Base-by-base conservation (phyloP, 140 eudicot species). In the Stevia rebaudiana region DNA sequence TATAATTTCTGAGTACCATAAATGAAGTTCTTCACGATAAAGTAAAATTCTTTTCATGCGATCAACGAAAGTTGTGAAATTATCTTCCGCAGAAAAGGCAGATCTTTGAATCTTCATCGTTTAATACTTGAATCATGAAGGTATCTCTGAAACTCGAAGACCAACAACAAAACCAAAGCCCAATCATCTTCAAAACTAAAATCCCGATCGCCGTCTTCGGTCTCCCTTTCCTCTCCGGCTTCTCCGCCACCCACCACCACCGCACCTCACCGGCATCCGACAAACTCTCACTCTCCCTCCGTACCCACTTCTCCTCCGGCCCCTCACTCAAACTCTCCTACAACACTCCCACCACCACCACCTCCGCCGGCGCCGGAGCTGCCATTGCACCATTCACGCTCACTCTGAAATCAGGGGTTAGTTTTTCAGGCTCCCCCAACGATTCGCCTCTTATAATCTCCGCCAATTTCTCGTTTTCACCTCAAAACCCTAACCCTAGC, bases 301-400 rank as follows among this genome's bases (percentile, higher is more conserved):
- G 92, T 41, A 83, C 95, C 70, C 82, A 86, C 63, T 86, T 83
- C 52, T 49, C 79, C 41, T 79, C 89, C 24, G 95, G 91, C 21
- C 97, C 97, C 17, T 76, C 92, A 19, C 85, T 89, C 55, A 83
- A 86, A 61, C 83, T 89, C 74, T 61, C 95, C 30, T 85, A 89
- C 80, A 75, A 51, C 59, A 67, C 87, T 69, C 78, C 85, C 52
- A 61, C 80, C 65, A 15, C 79, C 79, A 2, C 79, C 48, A 0
- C 80, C 65, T 5, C 83, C 77, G 1, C 69, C 65, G 1, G 68
- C 33, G 0, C 55, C 39, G 52, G 61, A 2, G 62, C 80, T 69
- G 22, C 64, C 67, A 19, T 74, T 61, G 73, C 80, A 12, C 76
- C 94, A 1, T 63, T 89, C 3, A 76, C 84, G 0, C 79, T 86